Evolutionary conservation across 306 rosid species (phyloP).

Genomic region (Chamaecrista fasciculata): DNA sequence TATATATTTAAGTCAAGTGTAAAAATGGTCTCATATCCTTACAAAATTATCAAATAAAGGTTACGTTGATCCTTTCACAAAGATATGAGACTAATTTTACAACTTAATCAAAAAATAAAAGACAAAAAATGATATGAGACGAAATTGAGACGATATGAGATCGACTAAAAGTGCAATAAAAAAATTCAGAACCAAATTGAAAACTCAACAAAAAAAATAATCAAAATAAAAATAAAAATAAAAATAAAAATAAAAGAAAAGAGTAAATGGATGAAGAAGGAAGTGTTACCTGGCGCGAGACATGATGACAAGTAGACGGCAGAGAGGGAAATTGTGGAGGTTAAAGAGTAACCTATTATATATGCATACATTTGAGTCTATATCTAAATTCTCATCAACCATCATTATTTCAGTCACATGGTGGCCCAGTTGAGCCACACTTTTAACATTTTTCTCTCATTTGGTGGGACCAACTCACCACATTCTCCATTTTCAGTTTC

Average conservation of each 20-base stretch:
- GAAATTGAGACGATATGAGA: no score
- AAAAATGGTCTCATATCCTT: no score
- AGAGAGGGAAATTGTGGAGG: slow-evolving; percentile 26
- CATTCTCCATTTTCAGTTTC: neutral
- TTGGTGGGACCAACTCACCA: neutral
- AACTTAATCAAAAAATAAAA: no score
- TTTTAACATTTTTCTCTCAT: neutral
- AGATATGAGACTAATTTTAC: no score
- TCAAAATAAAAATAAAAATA: neutral
- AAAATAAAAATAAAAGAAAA: neutral
- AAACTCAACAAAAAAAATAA: neutral
- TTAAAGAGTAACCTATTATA: slow-evolving; percentile 32
- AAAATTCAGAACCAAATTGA: no score
- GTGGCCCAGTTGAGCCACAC: neutral
- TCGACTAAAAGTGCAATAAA: no score
- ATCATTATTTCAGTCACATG: slow-evolving; percentile 45
- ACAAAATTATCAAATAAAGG: no score
- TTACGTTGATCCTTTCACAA: no score
- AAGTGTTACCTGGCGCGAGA: slow-evolving; percentile 26
- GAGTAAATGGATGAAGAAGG: neutral
- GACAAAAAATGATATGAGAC: no score
- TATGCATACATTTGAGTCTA: slow-evolving; percentile 13
- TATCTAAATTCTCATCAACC: slow-evolving; percentile 26
- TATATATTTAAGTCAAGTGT: no score
- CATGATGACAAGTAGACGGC: slow-evolving; percentile 34